Evolutionary conservation across 2,329 filamentous ascomycete genomes (phyloP).

Genomic region (Emericellopsis cladophorae): DNA sequence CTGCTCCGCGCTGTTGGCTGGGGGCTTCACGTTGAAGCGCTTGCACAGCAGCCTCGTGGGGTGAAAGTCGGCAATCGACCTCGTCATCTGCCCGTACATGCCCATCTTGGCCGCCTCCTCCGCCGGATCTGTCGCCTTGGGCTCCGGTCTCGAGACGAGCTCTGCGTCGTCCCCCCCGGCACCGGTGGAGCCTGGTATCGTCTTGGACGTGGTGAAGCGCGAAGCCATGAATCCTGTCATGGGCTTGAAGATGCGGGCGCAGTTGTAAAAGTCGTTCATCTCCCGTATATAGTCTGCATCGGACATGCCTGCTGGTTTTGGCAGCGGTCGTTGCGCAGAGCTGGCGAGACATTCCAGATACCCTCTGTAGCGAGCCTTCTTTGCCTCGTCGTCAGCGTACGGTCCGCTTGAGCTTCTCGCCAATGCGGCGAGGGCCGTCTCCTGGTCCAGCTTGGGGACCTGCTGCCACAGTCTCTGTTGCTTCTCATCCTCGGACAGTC

Average conservation of each 20-base stretch:
- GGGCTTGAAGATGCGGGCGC: conserved; percentile 69
- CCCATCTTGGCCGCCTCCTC: conserved; percentile 78
- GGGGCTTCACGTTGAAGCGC: conserved; percentile 76
- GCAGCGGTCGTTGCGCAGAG: conserved; percentile 33
- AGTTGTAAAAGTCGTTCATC: conserved; percentile 58
- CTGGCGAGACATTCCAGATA: conserved; percentile 62
- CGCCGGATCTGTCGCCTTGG: conserved; percentile 49
- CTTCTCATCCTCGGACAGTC: conserved; percentile 49
- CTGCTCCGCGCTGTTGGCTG: conserved; percentile 46
- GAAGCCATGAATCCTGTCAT: conserved; percentile 88
- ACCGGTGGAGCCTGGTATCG: conserved; percentile 12
- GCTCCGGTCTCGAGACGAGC: conserved; percentile 15
- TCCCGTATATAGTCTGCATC: conserved; percentile 72
- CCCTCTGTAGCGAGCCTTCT: conserved; percentile 65
- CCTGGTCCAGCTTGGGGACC: conserved; percentile 52
- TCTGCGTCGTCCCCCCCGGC: conserved; percentile 8
- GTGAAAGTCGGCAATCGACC: conserved; percentile 58
- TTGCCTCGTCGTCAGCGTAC: conserved; percentile 71
- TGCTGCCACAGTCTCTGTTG: conserved; percentile 43
- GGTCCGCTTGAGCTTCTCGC: conserved; percentile 54
- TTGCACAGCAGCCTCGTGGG: conserved; percentile 86
- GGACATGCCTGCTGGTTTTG: conserved; percentile 25
- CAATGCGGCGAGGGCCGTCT: conserved; percentile 56
- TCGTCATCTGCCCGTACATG: conserved; percentile 87
- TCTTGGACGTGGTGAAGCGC: conserved; percentile 68